Conservation (phyloP, 495 filamentous ascomycete genomes). For the Cairneyella variabilis region DNA sequence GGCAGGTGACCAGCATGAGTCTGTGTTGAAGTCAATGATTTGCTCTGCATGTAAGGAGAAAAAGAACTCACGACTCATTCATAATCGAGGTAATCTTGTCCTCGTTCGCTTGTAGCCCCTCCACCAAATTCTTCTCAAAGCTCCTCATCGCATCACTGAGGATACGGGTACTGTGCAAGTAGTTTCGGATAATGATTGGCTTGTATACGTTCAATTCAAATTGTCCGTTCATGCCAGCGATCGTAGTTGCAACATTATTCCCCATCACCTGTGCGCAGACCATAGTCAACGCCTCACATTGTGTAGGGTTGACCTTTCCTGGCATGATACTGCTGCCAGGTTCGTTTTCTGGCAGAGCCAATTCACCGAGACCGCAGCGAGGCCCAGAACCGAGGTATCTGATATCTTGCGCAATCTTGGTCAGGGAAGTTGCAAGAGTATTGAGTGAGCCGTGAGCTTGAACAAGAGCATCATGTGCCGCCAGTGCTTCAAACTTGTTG, state of each 20-base stretch:
- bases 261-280: constrained; percentile 96
- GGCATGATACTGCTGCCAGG: constrained; percentile 98
- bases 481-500: constrained; percentile 99
- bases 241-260: constrained; percentile 86
- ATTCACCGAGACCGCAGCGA: constrained; percentile 91
- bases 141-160: constrained; percentile 88
- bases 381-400: constrained; percentile 95
- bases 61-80: constrained; percentile 64
- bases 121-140: constrained; percentile 90
- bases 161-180: constrained; percentile 84
- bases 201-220: constrained; percentile 99
- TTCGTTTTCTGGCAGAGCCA: constrained; percentile 94
- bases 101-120: constrained; percentile 89
- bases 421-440: constrained; percentile 86
- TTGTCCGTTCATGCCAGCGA: constrained; percentile 95
- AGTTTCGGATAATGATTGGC: constrained; percentile 89
- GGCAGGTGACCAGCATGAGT: constrained; percentile 96
- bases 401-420: constrained; percentile 98
- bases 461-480: constrained; percentile 92
- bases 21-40: constrained; percentile 36
- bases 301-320: constrained; percentile 98
- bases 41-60: neutral
- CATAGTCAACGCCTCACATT: constrained; percentile 98
- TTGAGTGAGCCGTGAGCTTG: constrained; percentile 91
- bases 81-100: constrained; percentile 80